Base-by-base conservation (phyloP, 495 filamentous ascomycete genomes). In the Platismatia glauca region DNA sequence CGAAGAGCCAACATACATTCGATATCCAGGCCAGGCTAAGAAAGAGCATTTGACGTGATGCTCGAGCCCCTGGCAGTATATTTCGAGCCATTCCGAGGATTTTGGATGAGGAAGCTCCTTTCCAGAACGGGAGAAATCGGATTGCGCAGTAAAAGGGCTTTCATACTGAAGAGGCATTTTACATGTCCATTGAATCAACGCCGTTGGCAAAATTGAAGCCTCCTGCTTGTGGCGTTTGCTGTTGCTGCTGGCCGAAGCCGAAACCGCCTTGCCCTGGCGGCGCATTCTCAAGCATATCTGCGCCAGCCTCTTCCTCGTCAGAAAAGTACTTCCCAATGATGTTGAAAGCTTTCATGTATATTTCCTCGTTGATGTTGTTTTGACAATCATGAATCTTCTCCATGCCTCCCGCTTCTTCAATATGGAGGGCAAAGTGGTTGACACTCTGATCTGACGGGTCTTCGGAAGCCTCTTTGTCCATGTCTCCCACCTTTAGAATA, bases 281-380 rank as follows among this genome's bases (percentile, higher is more conserved):
- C 62, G 83, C 85, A 69, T 86, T 71, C 57, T 86, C 85, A 57
- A 87, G 84, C 62, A 86, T 84, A 57, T 91, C 89, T 67, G 84
- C 88, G 60, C 81, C 90, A 64, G 84, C 86, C 70, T 95, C 95
- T 16, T 97, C 94, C 68, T 98, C 94, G 72, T 99, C 95, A 1
- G 91, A 96, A 83, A 99, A 99, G 82, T 99, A 97, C 80, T 96
- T 97, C 83, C 97, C 95, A 70, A 99, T 99, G 77, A 99, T 97
- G 81, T 94, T 97, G 81, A 96, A 99, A 0, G 95, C 95, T 85
- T 99, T 99, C 94, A 99, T 97, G 82, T 99, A 99, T 69, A 99
- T 99, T 78, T 99, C 95, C 77, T 97, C 95, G 78, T 99, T 99
- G 77, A 95, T 93, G 69, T 99, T 99, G 77, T 93, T 96, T 81